Conservation (phyloP, 331 rosid genomes). For the Acacia pycnantha region DNA sequence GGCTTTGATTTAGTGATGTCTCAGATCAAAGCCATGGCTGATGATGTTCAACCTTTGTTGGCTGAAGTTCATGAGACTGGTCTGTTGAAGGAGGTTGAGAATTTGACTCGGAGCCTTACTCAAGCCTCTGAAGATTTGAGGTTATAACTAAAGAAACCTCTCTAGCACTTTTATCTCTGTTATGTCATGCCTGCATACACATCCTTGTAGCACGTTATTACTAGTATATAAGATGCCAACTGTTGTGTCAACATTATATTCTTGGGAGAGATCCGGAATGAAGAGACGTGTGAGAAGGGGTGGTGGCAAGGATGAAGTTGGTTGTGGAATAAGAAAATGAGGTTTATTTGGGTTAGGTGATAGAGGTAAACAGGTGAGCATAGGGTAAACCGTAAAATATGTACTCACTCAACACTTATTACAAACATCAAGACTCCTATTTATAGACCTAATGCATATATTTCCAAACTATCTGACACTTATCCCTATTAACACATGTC, state of each 20-base stretch:
- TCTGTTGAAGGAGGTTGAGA: slow-evolving; percentile 69
- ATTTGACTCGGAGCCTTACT: slow-evolving; percentile 64
- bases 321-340: background rate
- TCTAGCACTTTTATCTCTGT: background rate
- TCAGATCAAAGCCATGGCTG: slow-evolving; percentile 93
- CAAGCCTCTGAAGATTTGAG: slow-evolving; percentile 78
- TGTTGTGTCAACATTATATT: background rate
- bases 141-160: slow-evolving; percentile 39
- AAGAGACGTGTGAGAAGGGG: background rate
- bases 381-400: too few species aligned
- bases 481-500: too few species aligned
- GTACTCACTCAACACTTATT: too few species aligned
- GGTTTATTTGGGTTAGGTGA: background rate
- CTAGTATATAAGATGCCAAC: slow-evolving; percentile 2
- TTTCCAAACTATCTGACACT: too few species aligned
- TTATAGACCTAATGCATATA: too few species aligned
- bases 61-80: slow-evolving; percentile 73
- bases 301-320: background rate
- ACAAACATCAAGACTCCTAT: too few species aligned
- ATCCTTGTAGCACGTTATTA: background rate
- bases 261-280: background rate
- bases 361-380: too few species aligned
- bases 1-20: slow-evolving; percentile 71
- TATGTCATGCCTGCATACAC: background rate
- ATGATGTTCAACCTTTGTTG: slow-evolving; percentile 85